Base-by-base conservation (phyloP, 257 asterid genomes). In the Salvia splendens region DNA sequence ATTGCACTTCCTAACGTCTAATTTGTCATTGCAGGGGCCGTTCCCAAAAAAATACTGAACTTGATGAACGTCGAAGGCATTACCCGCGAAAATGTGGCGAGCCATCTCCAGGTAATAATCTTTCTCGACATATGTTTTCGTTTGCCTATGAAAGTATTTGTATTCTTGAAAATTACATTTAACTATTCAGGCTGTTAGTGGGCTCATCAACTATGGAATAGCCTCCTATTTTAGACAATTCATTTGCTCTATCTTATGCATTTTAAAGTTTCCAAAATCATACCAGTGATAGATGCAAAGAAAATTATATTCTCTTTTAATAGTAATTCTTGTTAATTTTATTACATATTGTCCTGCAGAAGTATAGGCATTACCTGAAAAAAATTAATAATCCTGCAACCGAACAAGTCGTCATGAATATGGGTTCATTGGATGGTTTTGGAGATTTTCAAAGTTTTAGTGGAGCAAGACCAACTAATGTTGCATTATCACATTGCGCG, bases 1-100 rank as follows among this genome's bases (percentile, higher is more conserved):
- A 15, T 54, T 41, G 38, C 69, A 50, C 43, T 45, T 74, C 46
- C 45, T 55, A 15, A 4, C 64, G 33, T 20, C 30, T 12, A 42
- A 6, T 61, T 33, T 56, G 42, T 68, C n/a, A 49, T 61, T 67
- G 77, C 91, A 91, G 98, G 87, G 82, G 96, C 97, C 12, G 91
- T 88, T 69, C 96, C 97, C 9, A 91, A 91, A 71, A 85, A 91
- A 79, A 91, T 91, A 72, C 89, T 91, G 64, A 96, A 88, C 74
- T 64, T 88, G 85, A 91, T 91, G 97, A 85, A 86, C 28, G 93
- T 86, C 15, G 95, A 91, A 16, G 89, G 95, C 78, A 91, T 91
- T 65, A 86, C 89, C 0, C 79, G 97, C 69, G 97, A 91, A 69
- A 91, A 91, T 33, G 97, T 91, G 53, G 97, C 97, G 3, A 91